Percentiles rank a stretch among this genome's conserved stretches.
Evolutionary conservation across 2,329 filamentous ascomycete genomes (phyloP).

Genomic region (Biscogniauxia mediterranea): DNA sequence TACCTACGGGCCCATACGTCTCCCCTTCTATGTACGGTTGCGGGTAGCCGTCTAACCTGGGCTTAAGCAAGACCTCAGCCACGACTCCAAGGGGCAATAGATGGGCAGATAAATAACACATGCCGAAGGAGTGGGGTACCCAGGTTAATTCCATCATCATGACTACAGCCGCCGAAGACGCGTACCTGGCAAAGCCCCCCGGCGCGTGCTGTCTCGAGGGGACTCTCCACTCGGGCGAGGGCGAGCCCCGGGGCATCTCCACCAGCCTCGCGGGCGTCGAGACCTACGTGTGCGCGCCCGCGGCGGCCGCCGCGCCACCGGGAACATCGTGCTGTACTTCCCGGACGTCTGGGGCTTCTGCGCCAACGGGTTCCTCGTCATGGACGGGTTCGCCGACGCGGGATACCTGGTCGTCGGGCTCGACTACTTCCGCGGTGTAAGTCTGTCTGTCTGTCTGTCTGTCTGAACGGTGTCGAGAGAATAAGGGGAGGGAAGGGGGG

Average conservation of each 20-base stretch:
- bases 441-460: conserved; percentile 2
- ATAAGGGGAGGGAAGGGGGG: too few species aligned
- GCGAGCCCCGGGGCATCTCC: conserved; percentile 22
- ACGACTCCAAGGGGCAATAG: background rate
- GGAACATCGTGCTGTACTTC: conserved; percentile 44
- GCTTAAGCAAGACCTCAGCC: too few species aligned
- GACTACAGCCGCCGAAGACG: background rate
- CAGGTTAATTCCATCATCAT: background rate
- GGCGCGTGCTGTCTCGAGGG: conserved; percentile 26
- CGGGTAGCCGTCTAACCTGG: too few species aligned
- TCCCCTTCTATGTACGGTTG: too few species aligned
- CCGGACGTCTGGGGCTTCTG: conserved; percentile 46
- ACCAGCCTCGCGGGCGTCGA: conserved; percentile 21
- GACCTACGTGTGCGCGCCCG: conserved; percentile 27
- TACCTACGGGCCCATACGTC: too few species aligned
- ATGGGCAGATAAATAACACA: background rate
- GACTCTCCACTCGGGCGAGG: conserved; percentile 25
- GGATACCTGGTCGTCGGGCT: conserved; percentile 42
- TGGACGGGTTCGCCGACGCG: conserved; percentile 45
- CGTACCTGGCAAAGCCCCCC: conserved; percentile 23
- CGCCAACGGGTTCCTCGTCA: conserved; percentile 42
- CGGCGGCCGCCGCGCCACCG: conserved; percentile 18
- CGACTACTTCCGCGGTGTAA: conserved; percentile 45
- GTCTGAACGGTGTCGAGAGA: too few species aligned
- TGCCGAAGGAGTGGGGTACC: too few species aligned